These are phyloP conservation scores for Omphalea diandra DNA, from an alignment of 441 rosid species.

Conservation along the genomic window DNA sequence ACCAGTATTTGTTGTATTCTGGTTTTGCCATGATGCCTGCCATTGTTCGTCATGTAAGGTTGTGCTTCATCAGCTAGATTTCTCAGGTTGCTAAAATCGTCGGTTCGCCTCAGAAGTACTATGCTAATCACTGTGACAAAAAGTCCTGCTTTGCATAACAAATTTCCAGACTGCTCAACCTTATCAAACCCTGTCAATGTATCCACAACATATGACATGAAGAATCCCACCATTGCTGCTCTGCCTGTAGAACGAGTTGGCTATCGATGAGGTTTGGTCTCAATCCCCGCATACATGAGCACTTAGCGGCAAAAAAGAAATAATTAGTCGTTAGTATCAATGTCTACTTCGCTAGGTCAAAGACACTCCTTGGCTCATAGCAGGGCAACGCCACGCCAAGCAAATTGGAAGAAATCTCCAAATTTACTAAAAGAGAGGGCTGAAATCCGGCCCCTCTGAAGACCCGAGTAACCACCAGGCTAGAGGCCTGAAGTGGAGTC, in stretches of 20 bases:
- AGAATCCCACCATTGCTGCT: conserved; percentile 66
- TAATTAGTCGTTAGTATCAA: too few relatives aligned
- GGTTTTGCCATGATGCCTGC: conserved; percentile 49
- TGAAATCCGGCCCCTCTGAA: too few relatives aligned
- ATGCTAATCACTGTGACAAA: conserved; percentile 35
- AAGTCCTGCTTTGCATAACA: conserved; percentile 44
- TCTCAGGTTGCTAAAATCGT: conserved; percentile 35
- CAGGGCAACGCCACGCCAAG: too few relatives aligned
- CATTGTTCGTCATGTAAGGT: conserved; percentile 54
- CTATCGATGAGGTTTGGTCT: too few relatives aligned
- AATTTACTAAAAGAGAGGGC: too few relatives aligned
- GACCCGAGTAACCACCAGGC: too few relatives aligned
- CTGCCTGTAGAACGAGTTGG: conserved; percentile 40
- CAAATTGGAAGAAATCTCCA: too few relatives aligned
- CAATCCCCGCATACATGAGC: too few relatives aligned
- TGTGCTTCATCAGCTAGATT: conserved; percentile 48
- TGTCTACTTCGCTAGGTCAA: too few relatives aligned
- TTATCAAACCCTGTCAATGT: conserved; percentile 44
- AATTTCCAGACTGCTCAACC: conserved; percentile 48
- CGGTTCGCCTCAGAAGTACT: conserved; percentile 26
- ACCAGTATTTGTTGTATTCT: conserved; percentile 13
- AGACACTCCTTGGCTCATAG: too few relatives aligned
- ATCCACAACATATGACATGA: conserved; percentile 43
- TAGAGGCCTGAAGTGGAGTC: too few relatives aligned
- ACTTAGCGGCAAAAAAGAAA: too few relatives aligned